Evolutionary conservation across 192 early-diverging fungal genomes (phyloP), one percentile per base, ranked within the genome.

Genomic region (Coemansia sp.): DNA sequence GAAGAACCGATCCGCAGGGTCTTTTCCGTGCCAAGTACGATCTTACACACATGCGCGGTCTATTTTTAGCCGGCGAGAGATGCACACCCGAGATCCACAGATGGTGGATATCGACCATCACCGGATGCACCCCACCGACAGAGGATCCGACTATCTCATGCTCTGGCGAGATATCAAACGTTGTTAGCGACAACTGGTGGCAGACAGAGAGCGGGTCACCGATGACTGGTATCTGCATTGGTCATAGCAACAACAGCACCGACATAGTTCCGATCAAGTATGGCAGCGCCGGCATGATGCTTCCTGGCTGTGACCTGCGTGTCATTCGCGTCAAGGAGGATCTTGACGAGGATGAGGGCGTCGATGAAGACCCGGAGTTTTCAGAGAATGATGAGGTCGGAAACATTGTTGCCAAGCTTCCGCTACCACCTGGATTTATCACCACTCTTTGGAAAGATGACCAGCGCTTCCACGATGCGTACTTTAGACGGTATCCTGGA

Each of bases 171-270:
- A 59, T 82, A 5, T 34, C 60, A 52, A 72, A 72, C 34, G 84
- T 87, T 45, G 84, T 94, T 6, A 87, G 89, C 61, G 94, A 96
- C 76, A 90, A 93, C 67, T 96, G 88, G 75, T 96, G 94, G 94
- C 89, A 91, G 52, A 94, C 94, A 0, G 94, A 96, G 60, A 91
- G 88, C 42, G 93, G 94, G 4, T 89, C 87, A 40, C 93, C 94
- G 1, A 89, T 94, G 75, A 91, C 91, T 0, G 90, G 87, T 0
- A 82, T 87, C 10, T 86, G 88, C 72, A 77, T 88, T 56, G 89
- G 90, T 10, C 67, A 86, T 59, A 63, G 73, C 40, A 58, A 58
- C 40, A 45, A 68, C 59, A 56, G 72, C 60, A 61, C 77, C 36
- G 55, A 74, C 32, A 59, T 68, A 18, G 76, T 79, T 14, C 64